Base-by-base conservation (phyloP, 148 eudicot species). In the Rhododendron molle region DNA sequence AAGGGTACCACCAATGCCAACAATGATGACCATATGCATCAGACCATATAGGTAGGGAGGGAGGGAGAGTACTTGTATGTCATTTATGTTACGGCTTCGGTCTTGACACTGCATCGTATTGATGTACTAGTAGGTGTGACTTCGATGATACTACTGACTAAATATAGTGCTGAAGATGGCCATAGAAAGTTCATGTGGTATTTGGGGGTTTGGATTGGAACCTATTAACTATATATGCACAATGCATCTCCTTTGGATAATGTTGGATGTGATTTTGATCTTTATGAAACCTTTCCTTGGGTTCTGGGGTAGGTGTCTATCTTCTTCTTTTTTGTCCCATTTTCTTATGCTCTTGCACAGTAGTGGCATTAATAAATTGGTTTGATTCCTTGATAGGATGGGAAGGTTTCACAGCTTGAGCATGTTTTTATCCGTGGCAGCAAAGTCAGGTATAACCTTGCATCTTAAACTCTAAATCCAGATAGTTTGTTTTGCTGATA, bases 361-460 rank as follows among this genome's bases (percentile, higher is more conserved):
- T 69, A 7, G 13, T 14, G 20, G 40, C 40, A 30, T 32, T 71
- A 71, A 32, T 71, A 32, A 71, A 32, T 32, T 71, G 82, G 13
- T 46, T 46, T 26, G 23, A 71, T 50, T 83, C 52, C 76, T 71
- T 71, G 1, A 14, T 92, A 97, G 98, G 98, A 95, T 90, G 99
- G 99, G 74, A 95, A 93, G 91, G 93, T 95, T 85, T 94, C 99
- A 49, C 98, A 95, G 83, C 98, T 97, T 18, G 99, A 97, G 87
- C 99, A 95, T 92, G 97, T 96, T 79, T 96, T 94, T 80, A 95
- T 97, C 78, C 92, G 98, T 67, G 99, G 99, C 80, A 93, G 98
- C 93, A 93, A 97, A 94, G 99, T 97, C 89, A 94, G 98, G 99
- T 95, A 80, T 44, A 8, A 56, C 76, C 38, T 71, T 30, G 76